Percentiles rank a stretch among this genome's conserved stretches.
These are phyloP conservation scores for Psidium friedrichsthalianum DNA, from an alignment of 345 rosid genomes.

Conservation along the genomic window DNA sequence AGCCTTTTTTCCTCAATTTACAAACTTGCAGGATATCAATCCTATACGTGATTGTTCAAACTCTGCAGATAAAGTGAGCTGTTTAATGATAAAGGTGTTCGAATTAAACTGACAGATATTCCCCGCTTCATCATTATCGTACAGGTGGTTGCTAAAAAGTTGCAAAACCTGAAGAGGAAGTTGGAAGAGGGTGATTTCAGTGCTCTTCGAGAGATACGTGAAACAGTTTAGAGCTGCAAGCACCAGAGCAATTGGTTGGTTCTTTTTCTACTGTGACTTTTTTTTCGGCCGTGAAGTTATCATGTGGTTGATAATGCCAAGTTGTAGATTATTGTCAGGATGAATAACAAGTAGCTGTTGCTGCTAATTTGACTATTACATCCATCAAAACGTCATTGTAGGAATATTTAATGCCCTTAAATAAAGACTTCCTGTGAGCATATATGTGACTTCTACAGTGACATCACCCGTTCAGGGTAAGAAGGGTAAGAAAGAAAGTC, in stretches of 20 bases:
- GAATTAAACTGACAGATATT: background rate
- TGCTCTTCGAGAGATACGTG: constrained; percentile 62
- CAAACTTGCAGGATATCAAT: background rate
- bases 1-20: background rate
- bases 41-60: background rate
- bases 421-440: background rate
- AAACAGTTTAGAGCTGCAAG: constrained; percentile 56
- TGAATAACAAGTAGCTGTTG: too few species aligned
- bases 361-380: background rate
- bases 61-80: background rate
- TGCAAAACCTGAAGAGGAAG: constrained; percentile 52
- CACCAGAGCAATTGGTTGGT: constrained; percentile 72
- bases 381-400: background rate
- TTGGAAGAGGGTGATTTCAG: constrained; percentile 47
- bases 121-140: background rate
- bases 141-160: constrained; percentile 58
- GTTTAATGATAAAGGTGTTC: background rate
- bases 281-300: background rate
- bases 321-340: background rate
- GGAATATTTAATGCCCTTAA: background rate
- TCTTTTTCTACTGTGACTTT: background rate
- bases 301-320: background rate
- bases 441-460: background rate
- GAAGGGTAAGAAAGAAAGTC: background rate
- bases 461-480: background rate